Evolutionary conservation across 2,329 filamentous ascomycete species (phyloP), one percentile per base, ranked within the genome.

Genomic region (Madurella fahalii): DNA sequence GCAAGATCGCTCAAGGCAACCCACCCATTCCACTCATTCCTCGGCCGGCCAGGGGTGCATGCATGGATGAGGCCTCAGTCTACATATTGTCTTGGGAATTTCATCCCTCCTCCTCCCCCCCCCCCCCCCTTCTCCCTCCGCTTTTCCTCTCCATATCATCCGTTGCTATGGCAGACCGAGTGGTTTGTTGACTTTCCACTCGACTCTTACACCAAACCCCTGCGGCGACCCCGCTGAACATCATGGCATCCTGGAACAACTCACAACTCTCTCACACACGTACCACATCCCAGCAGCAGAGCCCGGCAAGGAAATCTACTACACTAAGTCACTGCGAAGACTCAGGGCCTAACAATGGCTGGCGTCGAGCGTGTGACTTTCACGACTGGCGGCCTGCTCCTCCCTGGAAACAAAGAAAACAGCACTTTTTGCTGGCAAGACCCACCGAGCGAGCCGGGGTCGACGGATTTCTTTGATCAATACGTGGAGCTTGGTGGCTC

Each of bases 391-490:
- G 59, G 58, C 40, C 48, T 60, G 41, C 58, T 56, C 56, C 53
- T 50, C 40, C 47, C 55, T 18, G 60, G 57, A 52, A 61, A 64
- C 63, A 64, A 64, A 64, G 62, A 56, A 50, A 54, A 43, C 51
- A 54, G 43, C 53, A 47, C 41, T 44, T 61, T 62, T 50, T 58
- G 54, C 40, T 59, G 60, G 54, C 61, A 57, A 42, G 58, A 60
- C 52, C 13, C 31, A 39, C 41, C 20, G 34, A 49, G 56, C 52
- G 62, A 59, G 20, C 50, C 44, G 39, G 58, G 51, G 52, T 52
- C 61, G 40, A 37, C 57, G 9, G 61, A 63, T 34, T 63, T 65
- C 61, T 63, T 66, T 61, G 64, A 64, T 34, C 56, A 65, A 48
- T 67, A 56, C 54, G 56, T 66, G 39, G 53, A 62, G 42, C 58